phyloP scores from a whole-genome alignment of 2,329 filamentous ascomycete species.

The Chrysosphaeria jannelii region DNA sequence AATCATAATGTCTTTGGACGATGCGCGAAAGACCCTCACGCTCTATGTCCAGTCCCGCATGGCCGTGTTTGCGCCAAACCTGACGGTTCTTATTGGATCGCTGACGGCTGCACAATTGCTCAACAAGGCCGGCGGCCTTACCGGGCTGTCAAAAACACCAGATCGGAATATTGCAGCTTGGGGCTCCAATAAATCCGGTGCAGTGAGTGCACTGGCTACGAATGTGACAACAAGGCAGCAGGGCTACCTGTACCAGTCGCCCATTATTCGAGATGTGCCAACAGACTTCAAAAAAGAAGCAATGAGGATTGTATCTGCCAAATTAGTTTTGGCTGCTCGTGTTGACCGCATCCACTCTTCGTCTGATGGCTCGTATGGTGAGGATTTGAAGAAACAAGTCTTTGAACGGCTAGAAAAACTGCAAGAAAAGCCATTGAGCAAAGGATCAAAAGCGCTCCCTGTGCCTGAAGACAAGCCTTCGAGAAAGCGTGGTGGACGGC shows the following conservation, averaged over 20 bases:
- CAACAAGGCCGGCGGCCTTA: conserved; percentile 71
- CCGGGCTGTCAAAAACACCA: conserved; percentile 69
- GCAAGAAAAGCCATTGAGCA: conserved; percentile 71
- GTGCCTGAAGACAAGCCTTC: conserved; percentile 87
- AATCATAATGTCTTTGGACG: conserved; percentile 67
- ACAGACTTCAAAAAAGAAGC: conserved; percentile 74
- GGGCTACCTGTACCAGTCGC: conserved; percentile 77
- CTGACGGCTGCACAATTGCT: conserved; percentile 88
- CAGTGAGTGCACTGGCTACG: conserved; percentile 51
- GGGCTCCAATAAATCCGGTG: conserved; percentile 63
- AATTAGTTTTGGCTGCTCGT: conserved; percentile 75
- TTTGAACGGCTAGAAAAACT: conserved; percentile 73
- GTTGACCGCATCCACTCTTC: conserved; percentile 65
- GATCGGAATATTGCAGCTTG: conserved; percentile 78
- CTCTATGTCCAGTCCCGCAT: conserved; percentile 93
- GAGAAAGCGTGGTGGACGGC: conserved; percentile 67
- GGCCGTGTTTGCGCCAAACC: conserved; percentile 81
- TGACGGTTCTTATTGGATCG: conserved; percentile 72
- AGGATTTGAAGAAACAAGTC: conserved; percentile 55
- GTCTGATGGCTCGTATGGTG: conserved; percentile 54
- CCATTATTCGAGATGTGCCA: conserved; percentile 60
- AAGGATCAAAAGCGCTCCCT: conserved; percentile 59
- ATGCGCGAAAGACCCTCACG: conserved; percentile 59
- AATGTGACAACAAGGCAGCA: conserved; percentile 79
- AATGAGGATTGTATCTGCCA: conserved; percentile 80